Conservation (phyloP, 768 basidiomycete genomes). For the Daedaleopsis nitida region DNA sequence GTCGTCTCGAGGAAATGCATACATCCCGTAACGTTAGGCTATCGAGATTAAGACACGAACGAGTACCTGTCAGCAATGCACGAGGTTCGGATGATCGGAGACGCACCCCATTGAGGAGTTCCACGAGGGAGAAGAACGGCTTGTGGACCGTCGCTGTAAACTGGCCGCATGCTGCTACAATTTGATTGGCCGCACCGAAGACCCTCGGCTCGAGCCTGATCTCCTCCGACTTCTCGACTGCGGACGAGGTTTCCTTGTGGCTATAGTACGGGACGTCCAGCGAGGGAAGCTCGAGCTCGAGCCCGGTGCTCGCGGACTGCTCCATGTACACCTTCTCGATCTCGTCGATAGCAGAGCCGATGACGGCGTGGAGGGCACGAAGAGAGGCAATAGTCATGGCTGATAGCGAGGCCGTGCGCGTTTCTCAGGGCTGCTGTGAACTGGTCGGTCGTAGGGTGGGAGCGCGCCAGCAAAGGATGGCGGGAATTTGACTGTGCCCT, state of each 20-base stretch:
- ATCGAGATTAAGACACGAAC: too few relatives aligned
- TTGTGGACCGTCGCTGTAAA: constrained; percentile 2
- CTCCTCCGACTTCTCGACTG: constrained; percentile 1
- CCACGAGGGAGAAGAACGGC: constrained; percentile 3
- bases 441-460: not conserved
- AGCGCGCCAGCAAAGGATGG: too few relatives aligned
- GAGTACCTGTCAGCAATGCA: not conserved
- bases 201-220: constrained; percentile 1
- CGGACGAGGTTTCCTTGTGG: not conserved
- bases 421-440: not conserved
- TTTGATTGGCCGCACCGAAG: not conserved
- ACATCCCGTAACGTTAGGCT: constrained; percentile 10
- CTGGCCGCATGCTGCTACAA: constrained; percentile 13
- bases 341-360: constrained; percentile 67
- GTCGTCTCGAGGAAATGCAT: constrained; percentile 11
- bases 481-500: too few relatives aligned
- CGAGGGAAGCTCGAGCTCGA: not conserved
- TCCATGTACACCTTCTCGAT: constrained; percentile 54
- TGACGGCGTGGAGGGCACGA: constrained; percentile 61
- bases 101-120: constrained; percentile 28
- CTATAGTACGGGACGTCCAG: constrained; percentile 8
- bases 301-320: not conserved
- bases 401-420: not conserved
- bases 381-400: constrained; percentile 52
- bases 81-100: too few relatives aligned